Base-by-base conservation (phyloP, 1,139 yeast species). In the Kodamaea fungicola region DNA sequence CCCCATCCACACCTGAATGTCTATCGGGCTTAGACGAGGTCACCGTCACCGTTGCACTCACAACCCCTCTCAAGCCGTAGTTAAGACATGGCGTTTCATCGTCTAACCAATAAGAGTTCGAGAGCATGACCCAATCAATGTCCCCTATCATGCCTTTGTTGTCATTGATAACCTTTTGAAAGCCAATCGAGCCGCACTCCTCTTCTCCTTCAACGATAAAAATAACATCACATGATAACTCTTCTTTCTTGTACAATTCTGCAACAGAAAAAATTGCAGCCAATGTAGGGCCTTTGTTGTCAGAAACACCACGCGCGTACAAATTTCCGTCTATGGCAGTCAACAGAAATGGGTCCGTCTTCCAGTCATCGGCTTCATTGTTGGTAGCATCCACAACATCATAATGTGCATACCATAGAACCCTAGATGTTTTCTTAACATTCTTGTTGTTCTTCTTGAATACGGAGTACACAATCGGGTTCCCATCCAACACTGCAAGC, bases 1-100 rank as follows among this genome's bases (percentile, higher is more conserved):
- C 98, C 33, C 98, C 98, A 61, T 90, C 95, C 10, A 92, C 95
- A 43, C 98, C 98, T 0, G 97, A 88, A 54, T 92, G 98, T 43
- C 95, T 70, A 61, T 92, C 97, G 1, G 95, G 95, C 43, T 73
- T 74, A 42, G 78, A 88, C 35, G 90, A 80, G 38, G 69, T 66
- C 10, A 92, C 71, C 28, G 77, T 78, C 2, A 92, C 75, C n/a
- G 80, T 69, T 2, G 89, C 84, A 57, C 88, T 85, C 27, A 92
- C 72, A 6, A 90, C 92, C 31, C 98, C 98, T 54, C 98, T 75
- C 40, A 92, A 69, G 0, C 98, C 98, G 58, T 90, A 92, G 54
- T 92, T 92, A 46, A 92, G 67, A 58, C 97, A 92, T 1, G 98
- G 98, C 7, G 82, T 81, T 7, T 71, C 67, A 48, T 88, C 95